Conservation (phyloP, 805 yeast species). For the Starmerella sp. region DNA sequence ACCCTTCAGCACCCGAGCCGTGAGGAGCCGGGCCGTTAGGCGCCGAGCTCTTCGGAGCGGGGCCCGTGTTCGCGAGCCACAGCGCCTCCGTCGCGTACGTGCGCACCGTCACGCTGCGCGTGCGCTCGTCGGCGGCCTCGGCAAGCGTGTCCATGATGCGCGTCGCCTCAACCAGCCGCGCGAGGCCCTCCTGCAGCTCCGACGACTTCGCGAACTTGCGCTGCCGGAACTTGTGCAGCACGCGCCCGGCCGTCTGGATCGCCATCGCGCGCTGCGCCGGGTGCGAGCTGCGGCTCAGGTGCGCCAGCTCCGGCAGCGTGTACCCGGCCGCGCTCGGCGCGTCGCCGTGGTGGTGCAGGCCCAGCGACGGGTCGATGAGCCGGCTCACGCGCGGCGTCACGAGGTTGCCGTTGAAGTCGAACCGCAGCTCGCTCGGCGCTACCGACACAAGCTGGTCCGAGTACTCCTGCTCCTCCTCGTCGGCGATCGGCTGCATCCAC, state of each 20-base stretch:
- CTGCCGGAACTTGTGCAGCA: constrained; percentile 66
- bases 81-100: constrained; percentile 25
- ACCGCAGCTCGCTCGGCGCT: constrained; percentile 53
- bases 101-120: constrained; percentile 24
- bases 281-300: constrained; percentile 62
- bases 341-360: constrained; percentile 85
- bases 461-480: constrained; percentile 31
- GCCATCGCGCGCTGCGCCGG: constrained; percentile 83
- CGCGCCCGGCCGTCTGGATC: constrained; percentile 75
- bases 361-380: constrained; percentile 44
- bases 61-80: constrained; percentile 22
- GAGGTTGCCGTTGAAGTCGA: constrained; percentile 77
- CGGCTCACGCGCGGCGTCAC: constrained; percentile 46
- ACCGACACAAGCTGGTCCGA: constrained; percentile 40
- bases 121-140: constrained; percentile 22
- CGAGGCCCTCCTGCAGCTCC: constrained; percentile 25
- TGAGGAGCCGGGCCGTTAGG: too few species aligned
- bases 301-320: constrained; percentile 71
- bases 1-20: too few species aligned
- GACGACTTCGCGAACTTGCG: constrained; percentile 34
- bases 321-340: constrained; percentile 88
- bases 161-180: constrained; percentile 17
- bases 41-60: neutral
- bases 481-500: constrained; percentile 74
- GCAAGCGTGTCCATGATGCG: constrained; percentile 22